Evolutionary conservation across 768 basidiomycete species (phyloP).

Genomic region (Leccinum subgranulosum): DNA sequence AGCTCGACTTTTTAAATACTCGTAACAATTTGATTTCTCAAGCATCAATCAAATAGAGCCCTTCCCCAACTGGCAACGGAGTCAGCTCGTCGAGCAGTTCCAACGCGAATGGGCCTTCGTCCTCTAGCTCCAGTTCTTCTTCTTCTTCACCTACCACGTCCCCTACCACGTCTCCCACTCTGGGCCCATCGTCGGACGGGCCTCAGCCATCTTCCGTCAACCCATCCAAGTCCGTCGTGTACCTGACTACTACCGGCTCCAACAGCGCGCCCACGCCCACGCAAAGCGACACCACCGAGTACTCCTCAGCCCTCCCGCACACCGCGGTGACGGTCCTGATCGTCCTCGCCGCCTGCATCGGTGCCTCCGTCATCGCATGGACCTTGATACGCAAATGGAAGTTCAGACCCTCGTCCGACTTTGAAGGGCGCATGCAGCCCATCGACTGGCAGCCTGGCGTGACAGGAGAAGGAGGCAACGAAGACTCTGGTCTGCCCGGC

Average conservation of each 20-base stretch:
- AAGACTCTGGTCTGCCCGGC: slow-evolving; percentile 44
- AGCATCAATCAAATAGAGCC: slow-evolving; percentile 5
- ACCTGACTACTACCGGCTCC: slow-evolving; percentile 20
- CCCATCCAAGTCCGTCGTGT: slow-evolving; percentile 54
- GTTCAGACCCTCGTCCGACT: slow-evolving; percentile 73
- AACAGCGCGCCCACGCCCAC: slow-evolving; percentile 20
- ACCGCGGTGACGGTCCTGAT: slow-evolving; percentile 61
- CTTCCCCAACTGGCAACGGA: slow-evolving; percentile 8
- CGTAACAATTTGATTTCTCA: slow-evolving; percentile 1
- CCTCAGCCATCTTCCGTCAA: slow-evolving; percentile 9
- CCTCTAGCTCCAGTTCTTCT: slow-evolving; percentile 17
- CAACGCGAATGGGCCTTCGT: slow-evolving; percentile 6
- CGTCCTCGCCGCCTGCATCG: slow-evolving; percentile 64
- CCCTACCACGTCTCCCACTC: slow-evolving; percentile 14
- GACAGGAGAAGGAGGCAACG: slow-evolving; percentile 26
- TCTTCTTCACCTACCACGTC: slow-evolving; percentile 19
- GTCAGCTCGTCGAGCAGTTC: slow-evolving; percentile 9
- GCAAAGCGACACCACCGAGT: slow-evolving; percentile 15
- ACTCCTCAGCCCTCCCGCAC: slow-evolving; percentile 39
- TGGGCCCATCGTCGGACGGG: slow-evolving; percentile 14
- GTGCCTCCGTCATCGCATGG: slow-evolving; percentile 72
- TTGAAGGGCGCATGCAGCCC: slow-evolving; percentile 82
- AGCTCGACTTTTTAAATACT: slow-evolving; percentile 2
- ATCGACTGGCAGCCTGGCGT: slow-evolving; percentile 82
- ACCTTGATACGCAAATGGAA: slow-evolving; percentile 93